Percentiles rank a stretch among this genome's conserved stretches.
Conservation (phyloP, 2,329 filamentous ascomycete species). For the Ampelomyces quisqualis region DNA sequence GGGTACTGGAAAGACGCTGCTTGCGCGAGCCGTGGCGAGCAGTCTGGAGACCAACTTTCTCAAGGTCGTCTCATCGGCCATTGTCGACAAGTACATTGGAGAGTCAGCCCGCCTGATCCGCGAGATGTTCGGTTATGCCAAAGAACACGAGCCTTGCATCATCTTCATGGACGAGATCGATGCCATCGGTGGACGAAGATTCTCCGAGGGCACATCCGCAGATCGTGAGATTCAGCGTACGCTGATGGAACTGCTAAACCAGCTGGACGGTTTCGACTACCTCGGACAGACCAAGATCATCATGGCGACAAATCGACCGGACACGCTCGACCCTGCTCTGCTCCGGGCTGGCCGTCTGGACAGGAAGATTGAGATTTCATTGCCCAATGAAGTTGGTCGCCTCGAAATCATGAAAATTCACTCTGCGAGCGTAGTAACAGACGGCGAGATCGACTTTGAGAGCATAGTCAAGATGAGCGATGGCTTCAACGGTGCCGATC, state of each 20-base stretch:
- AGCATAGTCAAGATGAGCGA: slow-evolving; percentile 99
- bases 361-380: slow-evolving; percentile 94
- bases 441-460: slow-evolving; percentile 97
- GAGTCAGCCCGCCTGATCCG: slow-evolving; percentile 95
- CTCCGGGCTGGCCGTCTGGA: slow-evolving; percentile 91
- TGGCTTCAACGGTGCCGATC: slow-evolving; percentile 92
- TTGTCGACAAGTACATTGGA: slow-evolving; percentile 99
- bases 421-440: slow-evolving; percentile 77
- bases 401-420: slow-evolving; percentile 99
- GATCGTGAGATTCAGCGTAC: slow-evolving; percentile 98
- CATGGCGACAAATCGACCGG: slow-evolving; percentile 98
- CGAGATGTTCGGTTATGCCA: slow-evolving; percentile 99
- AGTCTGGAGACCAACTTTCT: slow-evolving; percentile 97
- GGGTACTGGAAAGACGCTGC: slow-evolving; percentile 92
- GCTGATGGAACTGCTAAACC: slow-evolving; percentile 97
- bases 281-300: slow-evolving; percentile 99
- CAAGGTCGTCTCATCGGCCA: slow-evolving; percentile 97
- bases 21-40: slow-evolving; percentile 92
- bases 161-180: slow-evolving; percentile 99
- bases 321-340: slow-evolving; percentile 91
- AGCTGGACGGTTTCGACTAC: slow-evolving; percentile 98
- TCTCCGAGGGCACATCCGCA: slow-evolving; percentile 95
- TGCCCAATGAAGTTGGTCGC: slow-evolving; percentile 94
- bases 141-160: slow-evolving; percentile 98
- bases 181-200: slow-evolving; percentile 92